A percentile compares a stretch with the other conserved stretches of the same genome.
Conservation (phyloP, 768 basidiomycete genomes). For the Leccinum subtestaceum region DNA sequence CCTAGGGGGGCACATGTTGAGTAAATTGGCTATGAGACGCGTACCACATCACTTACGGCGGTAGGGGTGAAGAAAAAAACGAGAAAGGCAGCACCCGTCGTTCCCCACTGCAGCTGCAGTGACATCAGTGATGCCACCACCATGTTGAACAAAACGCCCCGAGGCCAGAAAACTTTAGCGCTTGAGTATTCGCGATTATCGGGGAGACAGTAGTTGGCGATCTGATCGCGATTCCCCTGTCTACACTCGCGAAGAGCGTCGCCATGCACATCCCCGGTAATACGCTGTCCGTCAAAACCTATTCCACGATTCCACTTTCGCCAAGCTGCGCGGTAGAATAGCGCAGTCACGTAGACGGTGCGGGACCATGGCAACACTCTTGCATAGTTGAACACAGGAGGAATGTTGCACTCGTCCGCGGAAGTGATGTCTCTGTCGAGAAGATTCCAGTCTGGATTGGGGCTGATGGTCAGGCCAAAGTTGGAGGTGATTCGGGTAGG, state of each 20-base stretch:
- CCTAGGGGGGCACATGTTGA: too few species aligned
- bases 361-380: not conserved
- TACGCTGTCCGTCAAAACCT: not conserved
- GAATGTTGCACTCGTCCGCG: not conserved
- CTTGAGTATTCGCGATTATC: too few species aligned
- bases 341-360: slow-evolving; percentile 1
- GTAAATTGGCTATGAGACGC: too few species aligned
- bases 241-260: slow-evolving; percentile 5
- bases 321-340: slow-evolving; percentile 11
- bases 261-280: slow-evolving; percentile 1
- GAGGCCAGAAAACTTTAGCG: too few species aligned
- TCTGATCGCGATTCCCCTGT: not conserved
- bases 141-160: too few species aligned
- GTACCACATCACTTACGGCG: too few species aligned
- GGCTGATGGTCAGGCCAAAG: not conserved
- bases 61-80: too few species aligned
- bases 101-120: too few species aligned
- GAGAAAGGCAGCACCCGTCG: too few species aligned
- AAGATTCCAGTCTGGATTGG: not conserved
- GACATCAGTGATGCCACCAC: too few species aligned
- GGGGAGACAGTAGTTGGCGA: slow-evolving; percentile 16
- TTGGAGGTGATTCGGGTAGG: not conserved
- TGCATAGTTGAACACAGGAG: not conserved
- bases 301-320: not conserved
- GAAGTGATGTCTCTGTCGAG: not conserved